Evolutionary conservation across 768 basidiomycete species (phyloP), one percentile per base, ranked within the genome.

Genomic region (Mycena galericulata): DNA sequence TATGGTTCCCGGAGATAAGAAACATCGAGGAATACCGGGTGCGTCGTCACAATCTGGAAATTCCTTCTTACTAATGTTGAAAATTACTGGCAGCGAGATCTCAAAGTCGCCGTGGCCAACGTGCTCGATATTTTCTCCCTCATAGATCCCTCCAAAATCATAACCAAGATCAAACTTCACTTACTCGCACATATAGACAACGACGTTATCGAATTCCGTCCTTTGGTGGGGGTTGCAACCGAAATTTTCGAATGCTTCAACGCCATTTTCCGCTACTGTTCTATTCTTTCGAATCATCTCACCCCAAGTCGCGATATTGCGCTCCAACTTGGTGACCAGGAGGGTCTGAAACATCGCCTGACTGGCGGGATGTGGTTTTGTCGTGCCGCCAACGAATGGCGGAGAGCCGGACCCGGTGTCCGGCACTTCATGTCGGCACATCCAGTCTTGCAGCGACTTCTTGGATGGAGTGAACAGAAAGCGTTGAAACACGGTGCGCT

Each of bases 281-380:
- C 68, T n/a, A 63, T 79, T 26, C 65, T 72, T 24, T 75, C 71
- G 4, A 80, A 80, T 59, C 79, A 76, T 43, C 75, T 62, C 11
- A 73, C 77, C 1, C 77, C 79, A 2, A 78, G 81, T 14, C 72
- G 76, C 3, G 68, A 73, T 53, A 70, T 78, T 49, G 75, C 76
- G 0, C 24, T 49, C 0, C n/a, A 59, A 0, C 62, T 78, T 5
- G 57, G 62, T 1, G 53, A 69, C 1, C 55, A 68, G 8, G 50
- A 75, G 2, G 17, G 58, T 18, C 41, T 43, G 6, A 43, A 43
- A 18, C 57, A 59, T 10, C 32, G 57, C 22, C n/a, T 59, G 10
- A 59, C 57, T 6, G 57, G 57, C 8, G 57, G 57, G 7, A n/a
- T 26, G 56, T 59, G 57, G 57, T 6, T 12, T 20, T 22, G 29